A percentile compares a stretch with the other conserved stretches of the same genome.
These are phyloP conservation scores for Paracorniculantispora psalliotae DNA, from an alignment of 2,329 filamentous ascomycete species.

Conservation along the genomic window DNA sequence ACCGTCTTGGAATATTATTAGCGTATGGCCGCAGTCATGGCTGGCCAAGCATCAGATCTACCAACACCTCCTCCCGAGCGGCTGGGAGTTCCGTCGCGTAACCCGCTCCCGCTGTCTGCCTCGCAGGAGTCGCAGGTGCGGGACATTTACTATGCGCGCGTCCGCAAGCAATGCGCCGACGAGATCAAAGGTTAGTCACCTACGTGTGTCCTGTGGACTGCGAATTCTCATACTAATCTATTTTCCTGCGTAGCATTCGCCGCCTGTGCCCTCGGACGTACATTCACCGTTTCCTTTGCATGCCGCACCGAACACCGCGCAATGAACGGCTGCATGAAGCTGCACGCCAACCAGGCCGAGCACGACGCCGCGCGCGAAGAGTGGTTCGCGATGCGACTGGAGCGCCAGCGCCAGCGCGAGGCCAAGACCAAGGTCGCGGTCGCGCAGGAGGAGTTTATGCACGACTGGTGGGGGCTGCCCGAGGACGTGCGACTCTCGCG, in stretches of 20 bases:
- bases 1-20: neutral
- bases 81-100: constrained; percentile 55
- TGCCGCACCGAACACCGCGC: constrained; percentile 73
- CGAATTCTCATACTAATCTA: neutral
- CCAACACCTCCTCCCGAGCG: constrained; percentile 27
- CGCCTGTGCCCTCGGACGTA: constrained; percentile 79
- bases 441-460: constrained; percentile 60
- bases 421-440: constrained; percentile 53
- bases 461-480: constrained; percentile 64
- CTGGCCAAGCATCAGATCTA: constrained; percentile 18
- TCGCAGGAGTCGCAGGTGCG: constrained; percentile 77
- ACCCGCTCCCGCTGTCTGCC: constrained; percentile 78
- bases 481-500: constrained; percentile 49
- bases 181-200: constrained; percentile 65
- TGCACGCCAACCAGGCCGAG: constrained; percentile 76
- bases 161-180: constrained; percentile 67
- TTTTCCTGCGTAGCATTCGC: constrained; percentile 67
- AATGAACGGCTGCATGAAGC: constrained; percentile 94
- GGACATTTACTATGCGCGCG: constrained; percentile 74
- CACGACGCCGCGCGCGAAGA: constrained; percentile 86
- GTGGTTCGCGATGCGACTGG: constrained; percentile 78
- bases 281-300: constrained; percentile 79
- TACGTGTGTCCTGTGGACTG: neutral
- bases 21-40: constrained; percentile 27
- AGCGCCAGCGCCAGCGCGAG: constrained; percentile 64